Evolutionary conservation across 1,284 basidiomycete species (phyloP).

Genomic region (Sphagnurus paluster): DNA sequence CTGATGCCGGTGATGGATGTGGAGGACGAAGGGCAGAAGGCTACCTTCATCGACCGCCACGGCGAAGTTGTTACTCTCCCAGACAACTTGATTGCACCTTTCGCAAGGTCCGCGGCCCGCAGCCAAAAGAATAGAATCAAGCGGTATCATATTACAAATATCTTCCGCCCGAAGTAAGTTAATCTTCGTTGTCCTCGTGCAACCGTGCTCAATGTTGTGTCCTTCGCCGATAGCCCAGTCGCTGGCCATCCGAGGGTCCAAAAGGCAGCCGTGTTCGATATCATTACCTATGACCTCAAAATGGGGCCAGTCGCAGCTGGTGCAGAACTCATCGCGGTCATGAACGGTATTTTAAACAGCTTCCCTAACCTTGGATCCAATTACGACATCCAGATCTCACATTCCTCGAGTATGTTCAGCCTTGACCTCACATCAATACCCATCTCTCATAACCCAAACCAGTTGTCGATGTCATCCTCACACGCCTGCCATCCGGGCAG

Average conservation of each 20-base stretch:
- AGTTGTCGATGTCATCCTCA: conserved; percentile 69
- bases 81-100: conserved; percentile 76
- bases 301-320: conserved; percentile 62
- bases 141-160: conserved; percentile 81
- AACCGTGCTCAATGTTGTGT: conserved; percentile 3
- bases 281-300: conserved; percentile 70
- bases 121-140: conserved; percentile 81
- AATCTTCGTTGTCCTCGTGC: neutral
- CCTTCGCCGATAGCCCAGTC: conserved; percentile 44
- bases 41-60: conserved; percentile 78
- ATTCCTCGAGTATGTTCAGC: conserved; percentile 32
- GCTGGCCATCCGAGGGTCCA: conserved; percentile 70
- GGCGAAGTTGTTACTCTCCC: conserved; percentile 84
- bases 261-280: conserved; percentile 78
- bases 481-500: conserved; percentile 55
- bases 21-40: conserved; percentile 63
- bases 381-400: conserved; percentile 75
- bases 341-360: conserved; percentile 61
- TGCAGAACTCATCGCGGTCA: conserved; percentile 69
- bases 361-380: conserved; percentile 67
- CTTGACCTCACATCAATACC: conserved; percentile 50
- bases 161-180: conserved; percentile 64
- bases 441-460: neutral
- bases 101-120: conserved; percentile 83
- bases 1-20: conserved; percentile 71